Conservation (phyloP, 2,329 filamentous ascomycete genomes). For the Helminthosporium solani region DNA sequence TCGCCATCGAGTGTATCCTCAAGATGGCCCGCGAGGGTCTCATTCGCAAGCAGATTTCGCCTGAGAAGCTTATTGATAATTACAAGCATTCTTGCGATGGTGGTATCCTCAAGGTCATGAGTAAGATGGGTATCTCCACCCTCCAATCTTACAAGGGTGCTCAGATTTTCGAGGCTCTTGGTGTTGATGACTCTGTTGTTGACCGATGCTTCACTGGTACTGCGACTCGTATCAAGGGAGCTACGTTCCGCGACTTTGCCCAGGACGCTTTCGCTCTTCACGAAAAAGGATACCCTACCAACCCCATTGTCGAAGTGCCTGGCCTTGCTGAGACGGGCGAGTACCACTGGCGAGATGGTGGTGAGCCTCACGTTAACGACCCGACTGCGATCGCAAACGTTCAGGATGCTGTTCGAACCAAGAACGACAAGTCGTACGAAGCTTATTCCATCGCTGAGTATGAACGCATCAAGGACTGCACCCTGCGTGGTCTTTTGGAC, state of each 20-base stretch:
- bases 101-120: conserved; percentile 98
- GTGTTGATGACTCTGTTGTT: conserved; percentile 87
- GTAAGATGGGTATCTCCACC: conserved; percentile 98
- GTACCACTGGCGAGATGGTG: conserved; percentile 97
- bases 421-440: conserved; percentile 98
- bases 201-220: conserved; percentile 95
- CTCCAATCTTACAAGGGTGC: conserved; percentile 96
- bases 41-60: conserved; percentile 82
- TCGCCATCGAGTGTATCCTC: conserved; percentile 92
- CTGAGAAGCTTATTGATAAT: conserved; percentile 84
- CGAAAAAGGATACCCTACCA: conserved; percentile 85
- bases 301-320: conserved; percentile 71
- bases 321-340: conserved; percentile 90
- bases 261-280: conserved; percentile 94
- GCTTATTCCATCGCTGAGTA: conserved; percentile 92
- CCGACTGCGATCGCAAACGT: conserved; percentile 94
- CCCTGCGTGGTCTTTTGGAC: conserved; percentile 87
- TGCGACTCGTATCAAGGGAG: conserved; percentile 88
- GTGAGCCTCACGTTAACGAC: conserved; percentile 93
- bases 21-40: conserved; percentile 94
- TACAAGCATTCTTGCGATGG: conserved; percentile 97
- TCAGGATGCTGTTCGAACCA: conserved; percentile 91
- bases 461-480: conserved; percentile 95
- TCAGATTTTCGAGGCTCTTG: conserved; percentile 95
- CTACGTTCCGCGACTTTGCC: conserved; percentile 90